Base-by-base conservation (phyloP, 2,329 filamentous ascomycete species). In the Verticillium isaacii region DNA sequence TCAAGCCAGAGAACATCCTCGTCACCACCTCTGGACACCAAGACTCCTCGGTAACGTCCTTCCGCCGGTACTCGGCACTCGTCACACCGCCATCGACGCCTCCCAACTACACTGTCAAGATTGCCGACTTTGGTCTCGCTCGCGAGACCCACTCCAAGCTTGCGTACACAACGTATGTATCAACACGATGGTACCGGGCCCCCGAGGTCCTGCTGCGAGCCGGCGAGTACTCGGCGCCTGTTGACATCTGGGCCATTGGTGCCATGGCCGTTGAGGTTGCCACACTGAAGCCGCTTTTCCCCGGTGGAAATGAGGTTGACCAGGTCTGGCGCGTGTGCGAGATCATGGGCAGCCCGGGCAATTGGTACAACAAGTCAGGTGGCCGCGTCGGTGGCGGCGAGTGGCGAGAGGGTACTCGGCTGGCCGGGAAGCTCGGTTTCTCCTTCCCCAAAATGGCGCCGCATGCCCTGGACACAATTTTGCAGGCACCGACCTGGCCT, bases 361-460 rank as follows among this genome's bases (percentile, higher is more conserved):
- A 94, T 78, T 99, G 95, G 95, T 95, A 96, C 74, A 97, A 91
- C 81, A 97, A 97, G 77, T 83, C 91, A 5, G 93, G 93, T 29
- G 82, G 83, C 32, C 90, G 89, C 67, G 91, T 99, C 32, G 95
- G 95, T 61, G 95, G 95, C 71, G 95, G 95, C 70, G 95, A 99
- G 68, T 99, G 95, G 95, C 92, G 93, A 70, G 95, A 99, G 62
- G 95, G 95, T 62, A 93, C 93, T 56, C 86, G 92, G 64, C 82
- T 99, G 63, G 95, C 95, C 61, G 92, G 95, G 68, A 98, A 98
- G 82, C 85, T 99, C 66, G 95, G 95, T 61, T 99, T 99, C 76
- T 97, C 95, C 0, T 99, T 99, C 78, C 95, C 95, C 63, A 98
- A 95, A 87, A 98, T 99, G 95, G 94, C 95, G 25, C 95, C 95